Conservation (phyloP, 805 yeast genomes). For the Spencermartinsiella europaea region DNA sequence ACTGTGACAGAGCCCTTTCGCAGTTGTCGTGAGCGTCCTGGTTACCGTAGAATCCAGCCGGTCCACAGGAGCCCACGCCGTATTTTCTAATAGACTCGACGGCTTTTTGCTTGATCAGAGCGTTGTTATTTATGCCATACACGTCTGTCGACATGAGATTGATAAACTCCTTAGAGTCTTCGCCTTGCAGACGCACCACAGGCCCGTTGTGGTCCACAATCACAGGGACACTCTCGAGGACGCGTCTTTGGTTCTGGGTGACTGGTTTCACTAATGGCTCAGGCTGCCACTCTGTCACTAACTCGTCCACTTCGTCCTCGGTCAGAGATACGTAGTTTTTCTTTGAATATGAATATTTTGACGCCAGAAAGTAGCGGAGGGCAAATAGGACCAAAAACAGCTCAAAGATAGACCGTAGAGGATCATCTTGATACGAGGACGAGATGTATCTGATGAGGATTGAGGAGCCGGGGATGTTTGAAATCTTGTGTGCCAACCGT, state of each 20-base stretch:
- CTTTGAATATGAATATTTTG: conserved; percentile 70
- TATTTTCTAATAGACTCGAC: conserved; percentile 53
- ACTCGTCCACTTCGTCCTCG: conserved; percentile 65
- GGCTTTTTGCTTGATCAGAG: conserved; percentile 47
- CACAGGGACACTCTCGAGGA: conserved; percentile 57
- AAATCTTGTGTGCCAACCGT: conserved; percentile 2
- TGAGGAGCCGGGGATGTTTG: conserved; percentile 36
- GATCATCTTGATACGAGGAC: conserved; percentile 89
- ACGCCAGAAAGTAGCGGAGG: conserved; percentile 71
- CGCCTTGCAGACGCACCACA: conserved; percentile 29
- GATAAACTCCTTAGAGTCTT: conserved; percentile 38
- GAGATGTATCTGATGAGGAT: conserved; percentile 56
- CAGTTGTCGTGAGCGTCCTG: conserved; percentile 83
- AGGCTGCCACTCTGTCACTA: conserved; percentile 89
- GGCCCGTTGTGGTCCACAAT: conserved; percentile 48
- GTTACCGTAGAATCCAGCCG: conserved; percentile 95
- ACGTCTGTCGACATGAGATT: conserved; percentile 74
- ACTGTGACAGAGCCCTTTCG: conserved; percentile 69
- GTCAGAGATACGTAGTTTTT: conserved; percentile 54
- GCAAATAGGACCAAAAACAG: conserved; percentile 73
- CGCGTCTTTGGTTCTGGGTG: conserved; percentile 50
- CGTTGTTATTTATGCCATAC: conserved; percentile 52
- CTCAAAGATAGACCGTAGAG: conserved; percentile 82
- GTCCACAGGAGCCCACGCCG: conserved; percentile 99
- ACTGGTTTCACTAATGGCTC: conserved; percentile 67